Percentiles rank a stretch among this genome's conserved stretches.
phyloP scores from a whole-genome alignment of 139 green algal genomes.

The Tetradesmus obliquus region DNA sequence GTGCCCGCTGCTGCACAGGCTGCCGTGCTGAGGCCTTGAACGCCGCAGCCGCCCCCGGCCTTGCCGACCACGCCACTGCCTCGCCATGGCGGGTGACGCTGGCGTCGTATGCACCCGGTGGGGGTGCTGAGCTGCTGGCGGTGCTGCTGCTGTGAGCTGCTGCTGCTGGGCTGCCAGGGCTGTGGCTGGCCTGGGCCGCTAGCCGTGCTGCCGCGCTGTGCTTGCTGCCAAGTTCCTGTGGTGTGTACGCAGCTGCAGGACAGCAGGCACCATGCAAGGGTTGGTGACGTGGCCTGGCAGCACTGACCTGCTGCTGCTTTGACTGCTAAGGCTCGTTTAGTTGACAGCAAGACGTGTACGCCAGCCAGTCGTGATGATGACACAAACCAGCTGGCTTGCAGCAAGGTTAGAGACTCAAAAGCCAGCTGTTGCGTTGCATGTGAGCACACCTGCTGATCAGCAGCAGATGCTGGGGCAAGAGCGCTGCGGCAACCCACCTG shows the following conservation, averaged over 20 bases:
- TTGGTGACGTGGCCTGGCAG: neutral
- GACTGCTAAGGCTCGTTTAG: no score
- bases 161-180: neutral
- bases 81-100: neutral
- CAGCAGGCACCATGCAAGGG: neutral
- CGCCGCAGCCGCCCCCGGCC: neutral
- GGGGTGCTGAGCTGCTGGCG: neutral
- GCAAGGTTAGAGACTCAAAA: no score
- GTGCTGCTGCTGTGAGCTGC: neutral
- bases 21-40: constrained; percentile 22
- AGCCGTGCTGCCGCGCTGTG: neutral
- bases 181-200: neutral
- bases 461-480: neutral
- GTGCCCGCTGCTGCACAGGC: neutral
- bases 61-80: neutral
- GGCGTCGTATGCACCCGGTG: neutral
- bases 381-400: no score
- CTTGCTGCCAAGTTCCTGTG: neutral
- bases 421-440: neutral
- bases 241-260: constrained; percentile 8
- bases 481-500: neutral
- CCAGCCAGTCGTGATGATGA: no score
- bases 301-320: neutral
- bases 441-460: neutral
- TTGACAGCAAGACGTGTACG: no score